A percentile compares a stretch with the other conserved stretches of the same genome.
phyloP scores from a whole-genome alignment of 1,284 basidiomycete genomes.

The Taiwanofungus camphoratus region DNA sequence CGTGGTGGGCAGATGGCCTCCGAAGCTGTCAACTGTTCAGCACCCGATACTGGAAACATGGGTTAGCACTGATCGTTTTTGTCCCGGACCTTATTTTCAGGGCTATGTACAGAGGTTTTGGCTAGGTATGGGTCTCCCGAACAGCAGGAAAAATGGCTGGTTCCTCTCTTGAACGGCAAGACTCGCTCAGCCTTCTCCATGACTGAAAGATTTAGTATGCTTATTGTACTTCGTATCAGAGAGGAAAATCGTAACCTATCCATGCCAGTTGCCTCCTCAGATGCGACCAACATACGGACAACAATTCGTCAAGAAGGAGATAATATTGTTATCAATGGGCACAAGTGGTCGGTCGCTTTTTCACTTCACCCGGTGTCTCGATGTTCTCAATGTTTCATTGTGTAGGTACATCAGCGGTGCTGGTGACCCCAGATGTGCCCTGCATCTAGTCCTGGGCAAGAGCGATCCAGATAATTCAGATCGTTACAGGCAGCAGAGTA shows the following conservation, averaged over 20 bases:
- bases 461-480: conserved; percentile 73
- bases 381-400: conserved; percentile 1
- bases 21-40: conserved; percentile 87
- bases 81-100: background rate
- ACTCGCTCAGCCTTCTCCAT: conserved; percentile 93
- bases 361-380: background rate
- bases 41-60: conserved; percentile 96
- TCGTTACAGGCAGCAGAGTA: conserved; percentile 82
- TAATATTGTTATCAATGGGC: conserved; percentile 91
- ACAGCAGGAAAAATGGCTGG: conserved; percentile 90
- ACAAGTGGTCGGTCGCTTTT: conserved; percentile 73
- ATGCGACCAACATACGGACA: conserved; percentile 93
- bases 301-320: conserved; percentile 83
- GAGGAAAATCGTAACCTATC: background rate
- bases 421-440: conserved; percentile 83
- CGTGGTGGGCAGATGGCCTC: conserved; percentile 78
- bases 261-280: conserved; percentile 82
- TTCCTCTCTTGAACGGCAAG: conserved; percentile 85
- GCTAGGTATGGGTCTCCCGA: conserved; percentile 87
- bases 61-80: conserved; percentile 40
- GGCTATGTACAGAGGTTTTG: conserved; percentile 71
- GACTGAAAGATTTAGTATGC: conserved; percentile 85
- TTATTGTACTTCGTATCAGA: background rate
- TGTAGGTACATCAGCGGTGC: conserved; percentile 94
- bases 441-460: conserved; percentile 95